Base-by-base conservation (phyloP, 2,329 filamentous ascomycete species). In the Paecilomyces formosus region DNA sequence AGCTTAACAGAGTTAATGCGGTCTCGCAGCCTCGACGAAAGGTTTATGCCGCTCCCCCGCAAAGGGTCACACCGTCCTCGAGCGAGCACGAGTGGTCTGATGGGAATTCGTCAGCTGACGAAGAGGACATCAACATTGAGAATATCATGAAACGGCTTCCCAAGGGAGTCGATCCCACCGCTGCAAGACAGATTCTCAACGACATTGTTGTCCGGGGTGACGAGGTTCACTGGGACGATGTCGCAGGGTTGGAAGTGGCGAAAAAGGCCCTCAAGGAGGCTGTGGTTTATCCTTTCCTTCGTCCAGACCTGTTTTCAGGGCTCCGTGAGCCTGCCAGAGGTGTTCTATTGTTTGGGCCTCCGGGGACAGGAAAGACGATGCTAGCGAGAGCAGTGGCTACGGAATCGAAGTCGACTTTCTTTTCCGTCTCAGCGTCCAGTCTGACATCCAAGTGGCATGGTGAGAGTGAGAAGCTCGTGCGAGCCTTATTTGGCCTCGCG, bases 301-400 rank as follows among this genome's bases (percentile, higher is more conserved):
- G 94, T 1, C 94, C 94, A 1, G 94, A 99, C 74, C 78, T 99
- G 1, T 99, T 99, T 76, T 94, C 93, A 84, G 94, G 94, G 0
- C 81, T 99, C 11, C 88, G 94, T 45, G 94, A 99, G 70, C 94
- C 94, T 21, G 93, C 94, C 13, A 82, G 92, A 59, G 94, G 94
- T 5, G 97, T 99, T 90, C 81, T 99, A 1, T 81, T 99, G 1
- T 99, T 99, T 70, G 94, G 94, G 0, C 94, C 94, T 1, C 94
- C 94, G 0, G 94, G 94, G n/a, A 99, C 94, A 0, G 94, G 94
- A 56, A 99, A 99, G 75, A 99, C 94, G 0, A 99, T 99, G 94
- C 80, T 99, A 39, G 94, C 94, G 9, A 85, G 94, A 63, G 92
- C 91, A 8, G 93, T 97, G 0, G 94, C 94, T 1, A 97, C 94